Base-by-base conservation (phyloP, 306 rosid species). In the Sicyos edulis region DNA sequence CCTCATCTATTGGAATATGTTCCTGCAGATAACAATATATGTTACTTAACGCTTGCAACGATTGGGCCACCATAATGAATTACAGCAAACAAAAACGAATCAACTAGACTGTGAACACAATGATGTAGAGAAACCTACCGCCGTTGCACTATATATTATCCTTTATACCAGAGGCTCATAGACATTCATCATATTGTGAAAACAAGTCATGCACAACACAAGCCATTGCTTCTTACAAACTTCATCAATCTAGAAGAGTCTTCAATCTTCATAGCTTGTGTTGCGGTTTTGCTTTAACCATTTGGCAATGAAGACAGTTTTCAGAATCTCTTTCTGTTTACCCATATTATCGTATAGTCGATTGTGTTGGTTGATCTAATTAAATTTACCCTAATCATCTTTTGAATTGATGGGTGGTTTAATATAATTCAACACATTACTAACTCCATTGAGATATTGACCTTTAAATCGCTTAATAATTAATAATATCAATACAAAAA, bases 1-100 rank as follows among this genome's bases (percentile, higher is more conserved):
- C 99, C 81, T 95, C 97, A 74, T 91, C 99, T 49, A 95, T 83
- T 0, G 99, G 99, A 84, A 95, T 89, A 29, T 80, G 83, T 73
- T 95, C 99, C 97, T 92, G 88, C 47, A 19, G 19, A 76, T 68
- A 72, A 44, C 54, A 79, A 55, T n/a, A 65, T 45, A 50, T 12
- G 62, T 5, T 42, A 32, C 58, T 51, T 17, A 50, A 9, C 75
- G 34, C 37, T 37, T 19, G 6, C 62, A 4, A 9, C n/a, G 19
- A 66, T 13, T 7, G 19, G 20, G 7, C 72, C 12, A 21, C 72
- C 0, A 7, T 6, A 44, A 42, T 20, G 42, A 22, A 21, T 67
- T 67, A 42, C 20, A 20, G 71, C 54, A 53, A 44, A 63, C 51
- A 40, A 17, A 40, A 26, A 61, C 16, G 1, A n/a, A 1, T 16